Evolutionary conservation across 495 filamentous ascomycete species (phyloP), one percentile per base, ranked within the genome.

Genomic region (Trichoderma gamsii): DNA sequence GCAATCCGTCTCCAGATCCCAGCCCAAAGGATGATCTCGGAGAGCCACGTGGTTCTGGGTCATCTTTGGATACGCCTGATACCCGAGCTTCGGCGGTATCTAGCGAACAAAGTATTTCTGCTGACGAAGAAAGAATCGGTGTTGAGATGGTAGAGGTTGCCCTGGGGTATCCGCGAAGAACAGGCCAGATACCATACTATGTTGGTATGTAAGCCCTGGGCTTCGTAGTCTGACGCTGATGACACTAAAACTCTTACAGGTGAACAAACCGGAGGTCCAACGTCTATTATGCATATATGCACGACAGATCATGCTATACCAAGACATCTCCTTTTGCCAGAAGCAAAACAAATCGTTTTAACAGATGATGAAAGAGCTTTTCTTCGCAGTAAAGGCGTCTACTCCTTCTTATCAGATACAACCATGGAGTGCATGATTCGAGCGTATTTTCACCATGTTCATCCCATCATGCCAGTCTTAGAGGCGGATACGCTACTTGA

Each of bases 251-350:
- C 13, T 32, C 8, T 13, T 61, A 3, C 25, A 61, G 56, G 56
- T 7, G 56, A 61, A 23, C 49, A 52, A 25, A 61, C 56, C 1
- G 56, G 56, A 23, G 56, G 56, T 11, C 56, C 56, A 29, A 61
- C 56, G 9, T 61, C 56, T 15, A 61, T 25, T 16, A 61, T 61
- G 56, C 25, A 61, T 18, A 61, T 61, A 61, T 61, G 56, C 27
- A 29, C 25, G 15, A 32, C 23, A 8, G 56, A 32, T 18, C 56
- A 61, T 13, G 8, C n/a, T 21, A 27, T 61, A 61, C 56, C 56
- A 61, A 61, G n/a, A 32, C 56, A 61, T 61, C 56, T 61, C 13
- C 56, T 61, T 25, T 16, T 61, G 27, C 56, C 56, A 15, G 56
- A 23, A 32, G 56, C 25, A 27, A 61, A 61, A 25, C 8, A 61